These are phyloP conservation scores for Tolypocladium endophyticum DNA, from an alignment of 2,329 filamentous ascomycete species.

Conservation along the genomic window DNA sequence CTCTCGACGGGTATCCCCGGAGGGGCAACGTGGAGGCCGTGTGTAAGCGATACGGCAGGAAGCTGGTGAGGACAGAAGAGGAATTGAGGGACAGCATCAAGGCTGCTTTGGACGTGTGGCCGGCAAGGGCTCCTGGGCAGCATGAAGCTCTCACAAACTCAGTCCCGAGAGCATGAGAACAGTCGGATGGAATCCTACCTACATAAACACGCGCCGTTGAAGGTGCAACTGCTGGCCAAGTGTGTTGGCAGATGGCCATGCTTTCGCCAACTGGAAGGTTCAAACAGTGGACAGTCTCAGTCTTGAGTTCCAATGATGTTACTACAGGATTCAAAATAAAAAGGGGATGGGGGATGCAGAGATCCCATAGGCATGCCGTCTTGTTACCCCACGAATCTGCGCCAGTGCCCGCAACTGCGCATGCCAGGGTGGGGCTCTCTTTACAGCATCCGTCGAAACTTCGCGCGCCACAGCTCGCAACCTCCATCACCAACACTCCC, in stretches of 20 bases:
- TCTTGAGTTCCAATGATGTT: background rate
- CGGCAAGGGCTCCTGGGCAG: background rate
- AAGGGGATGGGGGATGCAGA: background rate
- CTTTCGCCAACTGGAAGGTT: no score
- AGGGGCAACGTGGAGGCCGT: conserved; percentile 51
- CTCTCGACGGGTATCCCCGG: conserved; percentile 40
- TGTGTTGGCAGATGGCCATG: background rate
- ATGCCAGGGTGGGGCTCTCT: background rate
- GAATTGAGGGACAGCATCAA: conserved; percentile 27
- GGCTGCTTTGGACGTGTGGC: conserved; percentile 14
- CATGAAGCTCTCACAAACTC: background rate
- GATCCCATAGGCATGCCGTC: no score
- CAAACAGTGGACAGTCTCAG: background rate
- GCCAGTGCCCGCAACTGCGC: background rate
- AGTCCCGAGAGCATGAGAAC: no score
- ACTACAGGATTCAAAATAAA: background rate
- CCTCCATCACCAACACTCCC: background rate
- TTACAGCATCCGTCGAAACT: background rate
- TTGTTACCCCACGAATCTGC: background rate
- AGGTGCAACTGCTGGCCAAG: background rate
- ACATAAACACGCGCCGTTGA: background rate
- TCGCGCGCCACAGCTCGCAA: background rate
- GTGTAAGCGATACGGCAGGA: conserved; percentile 36
- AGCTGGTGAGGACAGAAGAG: conserved; percentile 29
- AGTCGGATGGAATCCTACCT: no score